These are phyloP conservation scores for Helianthus annuus DNA, from an alignment of 129 eudicot genomes.

Conservation along the genomic window HanXRQr2.0-SUNRISE NC_035438.2:130110725-130111224, in stretches of 20 bases:
- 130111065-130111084: background rate
- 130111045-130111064: background rate
- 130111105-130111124: background rate
- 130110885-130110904: no score
- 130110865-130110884: no score
- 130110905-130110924: no score
- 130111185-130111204: background rate
- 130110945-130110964: background rate
- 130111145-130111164: conserved; percentile 31
- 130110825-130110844: no score
- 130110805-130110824: no score
- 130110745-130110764: no score
- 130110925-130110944: no score
- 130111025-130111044: conserved; percentile 20
- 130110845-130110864: no score
- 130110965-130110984: background rate
- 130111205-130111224: background rate
- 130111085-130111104: conserved; percentile 1
- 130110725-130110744: no score
- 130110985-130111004: background rate
- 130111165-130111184: conserved; percentile 11
- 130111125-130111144: conserved; percentile 14
- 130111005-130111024: background rate
- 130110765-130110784: no score
- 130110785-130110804: no score